These are phyloP conservation scores for Aspergillus affinis DNA, from an alignment of 495 filamentous ascomycete genomes.

Conservation along the genomic window DNA sequence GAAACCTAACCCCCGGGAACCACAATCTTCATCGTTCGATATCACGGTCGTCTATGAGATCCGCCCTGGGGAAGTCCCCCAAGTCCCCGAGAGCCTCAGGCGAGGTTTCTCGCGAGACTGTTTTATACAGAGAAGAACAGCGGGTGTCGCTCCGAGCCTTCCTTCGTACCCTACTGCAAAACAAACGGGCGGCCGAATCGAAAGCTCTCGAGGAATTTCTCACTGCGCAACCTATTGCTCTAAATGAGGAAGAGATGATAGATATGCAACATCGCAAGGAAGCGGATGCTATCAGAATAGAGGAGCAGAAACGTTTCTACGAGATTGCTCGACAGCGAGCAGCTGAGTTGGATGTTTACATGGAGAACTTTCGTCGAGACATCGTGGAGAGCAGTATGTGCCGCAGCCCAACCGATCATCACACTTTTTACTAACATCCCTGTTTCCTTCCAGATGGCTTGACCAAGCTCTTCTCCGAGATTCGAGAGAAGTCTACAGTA, in stretches of 20 bases:
- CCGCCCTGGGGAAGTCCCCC: conserved; percentile 24
- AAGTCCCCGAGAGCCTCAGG: conserved; percentile 52
- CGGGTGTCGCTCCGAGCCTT: conserved; percentile 90
- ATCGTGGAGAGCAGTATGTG: conserved; percentile 75
- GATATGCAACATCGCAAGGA: conserved; percentile 77
- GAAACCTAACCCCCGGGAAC: conserved; percentile 23
- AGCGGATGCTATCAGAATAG: conserved; percentile 82
- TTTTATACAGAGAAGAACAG: conserved; percentile 86
- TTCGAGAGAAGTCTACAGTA: conserved; percentile 81
- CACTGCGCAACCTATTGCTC: conserved; percentile 61
- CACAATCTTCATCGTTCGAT: conserved; percentile 33
- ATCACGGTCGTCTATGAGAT: conserved; percentile 40
- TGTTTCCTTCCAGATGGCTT: conserved; percentile 62
- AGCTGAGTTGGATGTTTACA: conserved; percentile 91
- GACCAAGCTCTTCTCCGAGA: conserved; percentile 89
- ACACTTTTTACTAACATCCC: conserved; percentile 4
- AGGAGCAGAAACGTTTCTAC: conserved; percentile 92
- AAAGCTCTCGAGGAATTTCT: conserved; percentile 82
- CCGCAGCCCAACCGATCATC: background rate
- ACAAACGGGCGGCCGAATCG: conserved; percentile 77
- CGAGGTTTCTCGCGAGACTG: conserved; percentile 44
- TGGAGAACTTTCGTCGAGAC: conserved; percentile 80
- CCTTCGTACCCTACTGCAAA: conserved; percentile 77
- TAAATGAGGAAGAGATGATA: conserved; percentile 77
- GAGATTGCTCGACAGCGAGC: conserved; percentile 90